These are phyloP conservation scores for Trichoderma asperellum DNA, from an alignment of 2,329 filamentous ascomycete species.

Conservation along the genomic window DNA sequence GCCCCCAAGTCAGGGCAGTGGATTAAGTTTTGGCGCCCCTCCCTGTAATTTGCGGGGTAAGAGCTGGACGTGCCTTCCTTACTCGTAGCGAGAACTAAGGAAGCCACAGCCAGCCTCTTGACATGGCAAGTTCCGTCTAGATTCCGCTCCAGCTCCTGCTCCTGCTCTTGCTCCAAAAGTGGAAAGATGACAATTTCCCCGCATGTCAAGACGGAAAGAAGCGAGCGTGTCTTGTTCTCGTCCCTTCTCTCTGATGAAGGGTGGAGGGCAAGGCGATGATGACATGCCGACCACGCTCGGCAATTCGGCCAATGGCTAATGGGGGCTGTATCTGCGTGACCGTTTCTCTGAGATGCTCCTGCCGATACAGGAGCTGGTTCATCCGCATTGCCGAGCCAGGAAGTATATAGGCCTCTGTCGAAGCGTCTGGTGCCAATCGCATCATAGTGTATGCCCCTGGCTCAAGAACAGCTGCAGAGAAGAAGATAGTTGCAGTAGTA, in stretches of 20 bases:
- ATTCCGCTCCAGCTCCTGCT: not conserved
- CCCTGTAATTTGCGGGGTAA: slow-evolving; percentile 27
- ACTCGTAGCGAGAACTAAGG: not conserved
- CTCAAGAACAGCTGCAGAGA: not conserved
- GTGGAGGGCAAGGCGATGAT: not conserved
- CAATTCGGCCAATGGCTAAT: not conserved
- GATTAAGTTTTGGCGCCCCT: slow-evolving; percentile 20
- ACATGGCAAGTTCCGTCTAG: not conserved
- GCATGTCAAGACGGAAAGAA: slow-evolving; percentile 9
- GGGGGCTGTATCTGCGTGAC: not conserved
- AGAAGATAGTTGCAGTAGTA: not conserved
- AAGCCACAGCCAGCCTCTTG: not conserved
- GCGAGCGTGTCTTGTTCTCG: not conserved
- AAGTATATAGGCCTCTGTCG: not conserved
- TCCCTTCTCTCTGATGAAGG: not conserved
- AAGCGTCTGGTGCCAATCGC: not conserved
- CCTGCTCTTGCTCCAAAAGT: not conserved
- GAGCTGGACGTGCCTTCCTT: not conserved
- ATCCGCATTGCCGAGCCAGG: not conserved
- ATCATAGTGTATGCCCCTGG: not conserved
- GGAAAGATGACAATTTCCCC: slow-evolving; percentile 7
- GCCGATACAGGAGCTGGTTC: not conserved
- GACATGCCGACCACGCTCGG: slow-evolving; percentile 4
- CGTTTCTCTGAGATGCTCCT: not conserved
- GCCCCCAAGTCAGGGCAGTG: slow-evolving; percentile 2